Evolutionary conservation across 208 protist genomes (phyloP), one percentile per base, ranked within the genome.

Genomic region (Kentomonas sorsogonicus): DNA sequence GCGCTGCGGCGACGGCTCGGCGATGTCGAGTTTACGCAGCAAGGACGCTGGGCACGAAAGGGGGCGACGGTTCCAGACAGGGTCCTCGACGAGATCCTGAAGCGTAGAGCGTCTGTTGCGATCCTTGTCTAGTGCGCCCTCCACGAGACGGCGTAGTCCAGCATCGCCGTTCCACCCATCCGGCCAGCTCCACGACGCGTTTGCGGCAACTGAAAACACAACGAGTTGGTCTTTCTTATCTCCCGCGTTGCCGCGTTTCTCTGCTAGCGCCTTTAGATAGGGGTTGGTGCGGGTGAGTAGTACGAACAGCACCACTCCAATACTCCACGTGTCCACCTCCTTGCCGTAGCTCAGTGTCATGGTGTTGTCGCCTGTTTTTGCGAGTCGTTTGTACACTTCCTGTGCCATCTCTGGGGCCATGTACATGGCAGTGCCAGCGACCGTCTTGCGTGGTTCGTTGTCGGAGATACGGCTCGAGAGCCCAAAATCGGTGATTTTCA

Each of bases 401-500:
- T 72, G 69, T 11, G 86, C 86, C 69, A 95, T 91, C 41, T 93
- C 85, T 36, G 89, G 89, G 1, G 89, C 89, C 89, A 95, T 95
- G 70, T 95, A 95, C 80, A 92, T 89, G 20, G 83, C 83, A 0
- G 89, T 95, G 6, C 89, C 89, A 1, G 89, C 89, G 20, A 95
- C 85, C 0, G 89, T 95, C 63, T 91, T 93, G 31, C 89, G 73
- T 18, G 85, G 82, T 47, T 91, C 74, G 10, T 67, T 63, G 18
- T 93, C 83, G 7, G 76, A 79, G 45, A 93, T 86, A 29, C 80
- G 64, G 56, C 83, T 93, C 4, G 83, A 88, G 18, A 95, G 70
- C 13, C 91, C 91, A 70, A 96, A 95, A 62, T 96, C 91, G 26
- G 86, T 93, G n/a, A 96, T 81, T 66, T 96, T 96, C 30, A 96